Conservation (phyloP, 306 rosid species). For the Acacia acuminata region DNA sequence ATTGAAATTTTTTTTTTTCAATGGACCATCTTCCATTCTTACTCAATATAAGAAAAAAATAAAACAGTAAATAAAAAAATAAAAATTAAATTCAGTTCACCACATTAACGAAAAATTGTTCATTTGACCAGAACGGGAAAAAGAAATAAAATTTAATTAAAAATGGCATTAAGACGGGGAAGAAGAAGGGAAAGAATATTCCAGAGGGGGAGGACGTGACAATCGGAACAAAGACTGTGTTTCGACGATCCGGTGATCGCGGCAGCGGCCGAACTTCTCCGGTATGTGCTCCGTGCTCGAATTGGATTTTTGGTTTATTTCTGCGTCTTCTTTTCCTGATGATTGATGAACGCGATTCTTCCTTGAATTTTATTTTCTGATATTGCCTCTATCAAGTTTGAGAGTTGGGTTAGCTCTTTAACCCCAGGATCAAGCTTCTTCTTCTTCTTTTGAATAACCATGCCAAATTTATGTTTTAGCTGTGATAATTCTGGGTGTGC, state of each 20-base stretch:
- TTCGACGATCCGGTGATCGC: background rate
- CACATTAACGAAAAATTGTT: background rate
- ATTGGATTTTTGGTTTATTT: background rate
- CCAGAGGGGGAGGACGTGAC: background rate
- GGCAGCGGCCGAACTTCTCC: background rate
- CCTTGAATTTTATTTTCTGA: background rate
- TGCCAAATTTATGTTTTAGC: background rate
- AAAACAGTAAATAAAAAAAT: background rate
- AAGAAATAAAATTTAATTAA: background rate
- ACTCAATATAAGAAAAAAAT: background rate
- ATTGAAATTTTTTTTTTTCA: background rate
- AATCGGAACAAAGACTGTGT: background rate
- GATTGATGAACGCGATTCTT: background rate
- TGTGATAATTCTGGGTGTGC: background rate
- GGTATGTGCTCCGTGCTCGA: background rate
- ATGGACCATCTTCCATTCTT: background rate
- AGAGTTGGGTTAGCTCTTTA: background rate
- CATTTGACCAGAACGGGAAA: background rate
- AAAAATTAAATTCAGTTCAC: background rate
- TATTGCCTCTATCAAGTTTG: background rate
- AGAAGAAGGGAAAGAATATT: background rate
- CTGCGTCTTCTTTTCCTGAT: background rate
- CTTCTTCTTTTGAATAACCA: background rate
- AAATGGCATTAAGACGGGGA: background rate
- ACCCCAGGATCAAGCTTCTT: background rate